Evolutionary conservation across 176 grass and related monocot genomes (phyloP), one percentile per base, ranked within the genome.

Genomic region (Otatea glauca): DNA sequence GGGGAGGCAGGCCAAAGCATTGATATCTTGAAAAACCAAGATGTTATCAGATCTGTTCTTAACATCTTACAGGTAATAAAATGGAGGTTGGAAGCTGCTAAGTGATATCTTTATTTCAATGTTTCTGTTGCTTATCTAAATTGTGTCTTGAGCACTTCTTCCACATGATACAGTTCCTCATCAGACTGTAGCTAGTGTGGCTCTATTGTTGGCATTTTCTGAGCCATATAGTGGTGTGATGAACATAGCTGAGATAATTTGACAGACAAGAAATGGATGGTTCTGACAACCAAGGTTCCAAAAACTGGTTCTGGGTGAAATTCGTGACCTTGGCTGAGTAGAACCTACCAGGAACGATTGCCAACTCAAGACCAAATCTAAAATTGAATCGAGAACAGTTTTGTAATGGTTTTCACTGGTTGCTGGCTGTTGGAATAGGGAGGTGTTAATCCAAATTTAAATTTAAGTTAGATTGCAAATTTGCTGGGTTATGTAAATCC

Each of bases 1-100:
- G 94, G 91, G 37, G 89, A 92, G 79, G 94, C 91, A 42, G 90
- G 94, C 43, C 77, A 45, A 66, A 97, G 87, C 82, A 88, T 93
- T 88, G 94, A 93, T 80, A 83, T 93, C 34, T 77, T 93, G 74
- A 97, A 97, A 75, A 91, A 92, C 84, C 91, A 88, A 78, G 94
- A 97, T 84, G 87, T 92, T 59, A 93, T 93, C 65, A 81, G 91
- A 88, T 88, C 91, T 49, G 87, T 97, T 81, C 91, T 97, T 83
- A 97, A 93, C 86, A 97, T 97, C 78, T 88, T 97, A 72, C 94
- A 97, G 91, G 94, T 97, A 92, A 92, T 11, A 47, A 54, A 94
- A 92, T 90, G 88, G 71, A n/a, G 23, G 8, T 59, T 41, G 39
- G 35, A 25, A 81, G 20, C 7, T 67, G 7, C 34, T 50, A 54